Evolutionary conservation across 1,139 yeast species (phyloP), one percentile per base, ranked within the genome.

Genomic region (Suhomyces bribrorum): DNA sequence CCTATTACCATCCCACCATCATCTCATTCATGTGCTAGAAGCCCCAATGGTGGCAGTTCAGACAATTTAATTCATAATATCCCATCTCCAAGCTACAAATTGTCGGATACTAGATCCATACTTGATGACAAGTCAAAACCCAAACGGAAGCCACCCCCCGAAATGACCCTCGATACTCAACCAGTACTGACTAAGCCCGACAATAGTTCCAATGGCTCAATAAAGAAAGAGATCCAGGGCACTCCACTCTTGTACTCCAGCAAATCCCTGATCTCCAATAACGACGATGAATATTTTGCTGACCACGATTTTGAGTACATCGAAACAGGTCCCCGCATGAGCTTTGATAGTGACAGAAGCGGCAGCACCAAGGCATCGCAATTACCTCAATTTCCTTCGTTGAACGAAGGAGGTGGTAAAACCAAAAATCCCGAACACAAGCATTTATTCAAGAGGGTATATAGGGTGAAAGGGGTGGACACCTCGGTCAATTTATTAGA

Each of bases 141-240:
- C 1, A 56, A 56, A 15, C 43, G 61, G 14, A 56, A 54, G 28
- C 59, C 59, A 4, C 61, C 61, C 1, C 60, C 59, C 11, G 45
- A 39, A 12, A 20, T 41, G 41, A 22, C 7, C 4, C 14, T 32
- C 7, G 26, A 27, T 11, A 12, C 18, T 5, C 37, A 34, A 22
- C 24, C 31, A 29, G 12, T 13, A 15, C 14, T 5, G 12, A 13
- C 6, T 31, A 31, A 11, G 26, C 29, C 14, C 11, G 23, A 20
- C 11, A 20, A 20, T 20, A 4, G 8, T 8, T 20, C 22, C n/a
- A 5, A 22, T 11, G 5, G 34, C 15, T 8, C 5, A 14, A n/a
- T 27, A 6, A 34, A 17, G 25, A 14, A 17, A 4, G 16, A 20
- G 9, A n/a, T 27, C 4, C 34, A 36, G 14, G 29, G 17, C 13